A percentile compares a stretch with the other conserved stretches of the same genome.
phyloP scores from a whole-genome alignment of 352 stramenopile species.

The Phytophthora fragariae region DNA sequence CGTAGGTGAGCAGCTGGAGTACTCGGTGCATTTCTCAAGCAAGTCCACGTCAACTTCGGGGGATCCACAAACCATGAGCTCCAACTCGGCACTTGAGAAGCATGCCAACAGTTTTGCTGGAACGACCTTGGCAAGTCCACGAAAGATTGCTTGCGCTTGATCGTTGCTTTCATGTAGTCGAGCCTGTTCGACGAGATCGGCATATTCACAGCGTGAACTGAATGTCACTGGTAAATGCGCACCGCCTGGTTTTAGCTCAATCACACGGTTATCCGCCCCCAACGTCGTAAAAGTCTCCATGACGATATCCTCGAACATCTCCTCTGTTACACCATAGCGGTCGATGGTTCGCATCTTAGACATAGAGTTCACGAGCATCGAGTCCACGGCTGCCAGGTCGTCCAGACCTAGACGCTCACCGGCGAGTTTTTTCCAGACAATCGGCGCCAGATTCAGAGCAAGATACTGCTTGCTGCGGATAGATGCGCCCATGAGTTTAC shows the following conservation, averaged over 20 bases:
- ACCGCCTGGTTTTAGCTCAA: constrained; percentile 79
- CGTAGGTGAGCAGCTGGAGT: constrained; percentile 76
- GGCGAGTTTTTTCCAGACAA: constrained; percentile 93
- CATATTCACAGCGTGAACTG: constrained; percentile 77
- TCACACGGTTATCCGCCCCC: constrained; percentile 81
- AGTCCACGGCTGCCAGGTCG: constrained; percentile 88
- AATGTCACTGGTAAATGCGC: constrained; percentile 79
- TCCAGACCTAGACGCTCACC: constrained; percentile 73
- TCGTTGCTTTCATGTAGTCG: constrained; percentile 82
- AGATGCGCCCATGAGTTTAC: constrained; percentile 91
- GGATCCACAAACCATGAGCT: constrained; percentile 86
- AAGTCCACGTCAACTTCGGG: constrained; percentile 86
- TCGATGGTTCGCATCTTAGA: constrained; percentile 88
- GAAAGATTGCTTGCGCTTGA: constrained; percentile 54
- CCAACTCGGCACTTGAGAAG: constrained; percentile 84
- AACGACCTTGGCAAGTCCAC: constrained; percentile 81
- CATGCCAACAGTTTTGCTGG: constrained; percentile 74
- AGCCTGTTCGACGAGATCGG: constrained; percentile 81
- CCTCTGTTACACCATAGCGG: constrained; percentile 70
- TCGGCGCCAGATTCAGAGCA: constrained; percentile 80
- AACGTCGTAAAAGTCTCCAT: constrained; percentile 93
- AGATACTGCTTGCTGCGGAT: constrained; percentile 92
- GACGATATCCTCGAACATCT: constrained; percentile 92
- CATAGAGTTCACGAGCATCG: constrained; percentile 90
- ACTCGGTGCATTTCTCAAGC: constrained; percentile 86